These are phyloP conservation scores for Mycena olivaceomarginata DNA, from an alignment of 768 basidiomycete species.

Conservation along the genomic window DNA sequence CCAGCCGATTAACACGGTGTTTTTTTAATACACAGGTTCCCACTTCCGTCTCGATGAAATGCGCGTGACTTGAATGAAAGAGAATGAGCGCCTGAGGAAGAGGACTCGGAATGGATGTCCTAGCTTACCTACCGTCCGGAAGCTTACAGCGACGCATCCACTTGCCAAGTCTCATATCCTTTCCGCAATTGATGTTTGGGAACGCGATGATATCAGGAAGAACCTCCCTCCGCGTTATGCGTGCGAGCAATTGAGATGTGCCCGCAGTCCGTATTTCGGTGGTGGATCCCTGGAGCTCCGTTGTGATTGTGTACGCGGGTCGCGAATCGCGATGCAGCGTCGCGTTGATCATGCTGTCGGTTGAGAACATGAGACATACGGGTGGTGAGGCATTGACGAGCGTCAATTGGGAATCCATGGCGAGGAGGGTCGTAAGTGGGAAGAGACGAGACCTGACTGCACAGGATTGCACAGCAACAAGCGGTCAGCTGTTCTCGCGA, in stretches of 20 bases:
- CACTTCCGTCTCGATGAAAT: constrained; percentile 32
- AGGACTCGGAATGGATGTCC: not conserved
- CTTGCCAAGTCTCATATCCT: constrained; percentile 30
- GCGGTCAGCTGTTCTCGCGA: no score
- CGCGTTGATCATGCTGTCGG: constrained; percentile 40
- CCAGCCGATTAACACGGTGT: constrained; percentile 28
- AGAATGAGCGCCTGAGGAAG: not conserved
- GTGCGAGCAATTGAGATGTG: constrained; percentile 9
- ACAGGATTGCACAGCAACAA: no score
- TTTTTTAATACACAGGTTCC: constrained; percentile 35
- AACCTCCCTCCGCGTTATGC: constrained; percentile 25
- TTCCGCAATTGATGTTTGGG: constrained; percentile 3
- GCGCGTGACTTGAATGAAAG: constrained; percentile 11
- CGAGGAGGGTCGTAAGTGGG: not conserved
- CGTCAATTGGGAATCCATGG: constrained; percentile 39
- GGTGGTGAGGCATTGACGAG: constrained; percentile 29
- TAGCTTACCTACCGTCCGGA: constrained; percentile 17
- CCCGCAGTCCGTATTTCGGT: constrained; percentile 15
- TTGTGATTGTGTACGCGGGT: constrained; percentile 31
- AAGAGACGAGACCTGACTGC: not conserved
- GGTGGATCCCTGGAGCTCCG: constrained; percentile 22
- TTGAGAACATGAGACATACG: constrained; percentile 13
- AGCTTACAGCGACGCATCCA: constrained; percentile 32
- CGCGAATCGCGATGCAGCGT: constrained; percentile 13
- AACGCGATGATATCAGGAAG: constrained; percentile 29